Evolutionary conservation across 2,329 filamentous ascomycete species (phyloP).

Genomic region (Calonectria henricotiae): DNA sequence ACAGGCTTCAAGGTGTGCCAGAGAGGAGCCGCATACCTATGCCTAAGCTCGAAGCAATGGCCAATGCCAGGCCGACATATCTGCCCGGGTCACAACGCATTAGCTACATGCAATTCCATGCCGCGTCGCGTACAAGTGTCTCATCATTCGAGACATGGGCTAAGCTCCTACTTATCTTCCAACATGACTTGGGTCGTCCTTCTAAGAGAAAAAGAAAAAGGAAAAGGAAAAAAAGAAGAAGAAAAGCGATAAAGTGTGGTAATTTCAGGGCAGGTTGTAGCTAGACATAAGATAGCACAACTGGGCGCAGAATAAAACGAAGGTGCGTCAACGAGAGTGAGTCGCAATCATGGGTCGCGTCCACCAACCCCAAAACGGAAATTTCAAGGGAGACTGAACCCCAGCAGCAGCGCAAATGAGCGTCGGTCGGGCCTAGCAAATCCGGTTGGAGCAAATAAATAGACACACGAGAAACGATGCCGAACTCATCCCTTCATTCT

Average conservation of each 20-base stretch:
- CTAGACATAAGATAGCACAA: not conserved
- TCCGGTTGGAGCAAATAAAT: not conserved
- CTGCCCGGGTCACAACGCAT: not conserved
- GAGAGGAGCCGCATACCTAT: not conserved
- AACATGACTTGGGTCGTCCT: not conserved
- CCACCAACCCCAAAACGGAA: not conserved
- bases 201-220: not conserved
- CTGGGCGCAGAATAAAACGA: not conserved
- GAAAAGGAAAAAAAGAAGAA: not conserved
- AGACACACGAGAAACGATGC: not conserved
- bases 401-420: not conserved
- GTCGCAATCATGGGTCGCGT: not conserved
- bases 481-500: not conserved
- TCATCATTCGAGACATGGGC: not conserved
- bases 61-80: conserved; percentile 16
- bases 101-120: not conserved
- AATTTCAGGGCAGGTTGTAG: not conserved
- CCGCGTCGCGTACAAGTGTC: too few relatives aligned
- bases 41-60: conserved; percentile 20
- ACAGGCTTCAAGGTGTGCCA: not conserved
- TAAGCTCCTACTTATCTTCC: not conserved
- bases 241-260: not conserved
- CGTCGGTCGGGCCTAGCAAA: not conserved
- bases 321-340: not conserved
- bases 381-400: not conserved